Base-by-base conservation (phyloP, 345 rosid genomes). In the Pelargonium nanum region DNA sequence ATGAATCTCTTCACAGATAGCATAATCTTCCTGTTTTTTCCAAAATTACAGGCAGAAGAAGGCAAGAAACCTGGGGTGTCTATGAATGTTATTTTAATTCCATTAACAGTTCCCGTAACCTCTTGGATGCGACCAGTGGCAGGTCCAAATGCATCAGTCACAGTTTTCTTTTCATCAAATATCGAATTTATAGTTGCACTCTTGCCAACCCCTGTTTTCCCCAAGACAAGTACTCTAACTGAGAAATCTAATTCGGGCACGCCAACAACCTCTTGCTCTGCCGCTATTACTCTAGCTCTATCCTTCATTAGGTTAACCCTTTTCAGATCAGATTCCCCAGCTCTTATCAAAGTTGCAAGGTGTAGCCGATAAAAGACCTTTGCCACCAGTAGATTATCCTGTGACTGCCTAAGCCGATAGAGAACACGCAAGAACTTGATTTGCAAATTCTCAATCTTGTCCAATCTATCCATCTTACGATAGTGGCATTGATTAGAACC, bases 121-220 rank as follows among this genome's bases (percentile, higher is more conserved):
- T 93, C 97, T 77, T 67, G 80, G 64, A 93, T 80, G 67, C 25
- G 26, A 57, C 78, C 65, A 7, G 97, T 93, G 56, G 84, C 83
- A 7, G 96, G 94, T 58, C 59, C 72, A 80, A 89, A 93, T 57
- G 99, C 99, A 73, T 76, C 69, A 24, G 96, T 93, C 69, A 66
- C 67, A 9, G 87, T 74, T 77, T 77, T 89, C 21, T 73, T 59
- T 72, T 89, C 87, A 71, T 80, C 85, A 51, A 89, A 81, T 19
- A 93, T 71, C 6, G 99, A 87, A 76, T 93, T 93, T 76, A 85
- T 84, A 40, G 99, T 93, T 44, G 99, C 96, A 73, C 97, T 93
- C 82, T 93, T 93, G 72, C 99, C 94, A 25, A 89, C 93, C 16
- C 97, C 96, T n/a, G 99, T 84, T 80, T 78, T 93, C 57, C 99